Conservation (phyloP, 2,329 filamentous ascomycete species). For the Blastomyces emzantsi region DNA sequence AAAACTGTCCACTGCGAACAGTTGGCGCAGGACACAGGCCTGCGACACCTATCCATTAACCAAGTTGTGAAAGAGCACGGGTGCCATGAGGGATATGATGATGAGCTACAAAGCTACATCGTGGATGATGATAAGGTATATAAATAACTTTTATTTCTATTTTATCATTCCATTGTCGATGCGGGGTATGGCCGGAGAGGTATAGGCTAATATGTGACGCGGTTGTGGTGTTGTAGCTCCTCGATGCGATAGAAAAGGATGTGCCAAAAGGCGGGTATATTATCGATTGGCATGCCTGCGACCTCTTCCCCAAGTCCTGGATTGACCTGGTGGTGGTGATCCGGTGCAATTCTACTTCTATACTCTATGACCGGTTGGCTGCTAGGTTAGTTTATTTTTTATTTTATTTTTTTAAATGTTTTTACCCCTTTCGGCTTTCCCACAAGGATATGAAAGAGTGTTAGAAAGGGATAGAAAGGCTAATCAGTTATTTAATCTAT, state of each 20-base stretch:
- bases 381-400: conserved; percentile 48
- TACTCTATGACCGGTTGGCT: conserved; percentile 75
- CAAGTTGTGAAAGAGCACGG: conserved; percentile 79
- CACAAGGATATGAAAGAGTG: no score
- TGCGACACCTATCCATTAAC: conserved; percentile 82
- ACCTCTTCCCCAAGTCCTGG: conserved; percentile 87
- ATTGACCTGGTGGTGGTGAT: conserved; percentile 92
- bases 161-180: not conserved
- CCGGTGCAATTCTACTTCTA: conserved; percentile 62
- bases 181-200: not conserved
- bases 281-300: conserved; percentile 97
- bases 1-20: conserved; percentile 89
- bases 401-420: conserved; percentile 6
- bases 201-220: not conserved
- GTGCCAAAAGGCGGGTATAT: conserved; percentile 71
- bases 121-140: conserved; percentile 91
- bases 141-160: not conserved
- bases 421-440: not conserved
- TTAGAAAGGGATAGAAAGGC: not conserved
- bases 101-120: conserved; percentile 78
- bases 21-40: conserved; percentile 63
- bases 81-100: conserved; percentile 82
- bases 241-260: conserved; percentile 82
- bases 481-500: conserved; percentile 4
- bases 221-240: conserved; percentile 42